Percentiles rank a stretch among this genome's conserved stretches.
Evolutionary conservation across 139 green algal species (phyloP).

Genomic region (Mesotaenium endlicherianum): DNA sequence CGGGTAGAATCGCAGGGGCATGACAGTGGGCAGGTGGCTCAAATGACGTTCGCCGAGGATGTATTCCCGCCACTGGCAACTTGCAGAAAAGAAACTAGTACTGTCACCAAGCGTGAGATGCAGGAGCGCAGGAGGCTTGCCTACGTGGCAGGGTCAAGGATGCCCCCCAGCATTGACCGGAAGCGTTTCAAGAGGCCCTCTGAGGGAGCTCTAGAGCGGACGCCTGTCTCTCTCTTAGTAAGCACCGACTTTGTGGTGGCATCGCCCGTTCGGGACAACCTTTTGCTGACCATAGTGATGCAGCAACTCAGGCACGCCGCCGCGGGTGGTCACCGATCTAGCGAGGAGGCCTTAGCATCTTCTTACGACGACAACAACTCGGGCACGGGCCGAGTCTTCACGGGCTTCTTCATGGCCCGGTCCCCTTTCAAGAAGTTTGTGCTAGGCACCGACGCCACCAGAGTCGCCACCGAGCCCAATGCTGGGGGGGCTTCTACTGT

Average conservation of each 20-base stretch:
- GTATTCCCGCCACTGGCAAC: no score
- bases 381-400: slow-evolving; percentile 7
- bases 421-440: slow-evolving; percentile 30
- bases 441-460: slow-evolving; percentile 3
- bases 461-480: slow-evolving; percentile 37
- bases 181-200: neutral
- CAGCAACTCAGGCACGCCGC: neutral
- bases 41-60: no score
- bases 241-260: neutral
- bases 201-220: neutral
- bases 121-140: no score
- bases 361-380: no score
- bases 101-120: no score
- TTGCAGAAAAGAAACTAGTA: no score
- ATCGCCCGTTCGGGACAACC: neutral
- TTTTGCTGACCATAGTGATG: neutral
- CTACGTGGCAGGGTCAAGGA: no score
- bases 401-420: slow-evolving; percentile 1
- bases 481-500: slow-evolving; percentile 29
- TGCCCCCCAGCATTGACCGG: no score
- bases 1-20: no score
- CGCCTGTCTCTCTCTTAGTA: neutral
- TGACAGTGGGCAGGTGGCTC: no score
- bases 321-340: no score
- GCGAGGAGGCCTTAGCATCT: no score